Evolutionary conservation across 495 filamentous ascomycete genomes (phyloP), one percentile per base, ranked within the genome.

Genomic region (Jackrogersella minutella): DNA sequence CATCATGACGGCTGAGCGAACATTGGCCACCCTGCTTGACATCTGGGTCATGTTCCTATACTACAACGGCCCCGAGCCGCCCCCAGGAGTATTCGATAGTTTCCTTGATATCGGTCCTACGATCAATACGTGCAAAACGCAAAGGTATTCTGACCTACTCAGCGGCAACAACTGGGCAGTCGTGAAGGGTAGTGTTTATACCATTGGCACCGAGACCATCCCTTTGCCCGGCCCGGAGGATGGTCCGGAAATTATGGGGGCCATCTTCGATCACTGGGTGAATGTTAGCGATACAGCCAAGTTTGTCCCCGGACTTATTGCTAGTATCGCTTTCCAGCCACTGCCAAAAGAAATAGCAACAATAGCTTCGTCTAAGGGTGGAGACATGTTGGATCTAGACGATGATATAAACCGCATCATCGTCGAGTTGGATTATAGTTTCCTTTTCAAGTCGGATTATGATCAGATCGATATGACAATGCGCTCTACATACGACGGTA

Each of bases 1-100:
- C 22, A 86, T 88, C 40, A 64, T 82, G 56, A 87, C 86, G 0
- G 74, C 81, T 0, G 81, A 87, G 66, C 74, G 82, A n/a, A 78
- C 82, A 0, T 44, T 72, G 39, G 43, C 56, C 19, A 73, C 76
- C 1, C 37, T 83, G 0, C 41, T 87, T 52, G 79, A 86, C n/a
- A 75, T 81, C 24, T 87, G 84, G 83, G 81, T 86, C 47, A 70
- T 88, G 61, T 89, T 88, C 66, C 62, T 87, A n/a, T 89, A 87
- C 77, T 88, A 87, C 64, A 83, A 89, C 46, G 86, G 85, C 2
- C 79, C 83, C 0, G 75, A 81, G 49, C 84, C 84, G 10, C 85
- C 86, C 1, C 65, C 76, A 11, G 83, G 78, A 3, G 78, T 85
- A 6, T 89, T 89, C 58, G 77, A 82, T 51, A 81, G 80, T 57